These are phyloP conservation scores for Cupressus sempervirens DNA, from an alignment of 75 land plant genomes.

Conservation along the genomic window DNA sequence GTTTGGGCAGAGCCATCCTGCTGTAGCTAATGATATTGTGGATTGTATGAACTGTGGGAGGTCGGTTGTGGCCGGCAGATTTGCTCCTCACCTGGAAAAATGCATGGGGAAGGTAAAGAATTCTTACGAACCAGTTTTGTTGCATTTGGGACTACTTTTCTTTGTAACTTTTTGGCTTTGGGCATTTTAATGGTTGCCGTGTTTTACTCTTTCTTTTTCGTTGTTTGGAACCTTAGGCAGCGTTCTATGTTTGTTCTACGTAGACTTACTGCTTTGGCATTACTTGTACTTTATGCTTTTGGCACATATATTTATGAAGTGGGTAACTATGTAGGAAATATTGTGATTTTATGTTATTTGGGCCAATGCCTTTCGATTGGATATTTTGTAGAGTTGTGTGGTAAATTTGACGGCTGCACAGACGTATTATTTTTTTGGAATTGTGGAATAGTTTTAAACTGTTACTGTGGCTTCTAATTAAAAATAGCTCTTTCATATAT, in stretches of 20 bases:
- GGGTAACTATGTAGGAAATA: background rate
- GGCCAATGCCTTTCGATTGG: background rate
- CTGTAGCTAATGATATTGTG: slow-evolving; percentile 71
- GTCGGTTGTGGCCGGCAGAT: slow-evolving; percentile 78
- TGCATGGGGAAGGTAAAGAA: slow-evolving; percentile 97
- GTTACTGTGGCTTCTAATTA: too few relatives aligned
- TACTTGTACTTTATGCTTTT: background rate
- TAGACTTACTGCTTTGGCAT: background rate
- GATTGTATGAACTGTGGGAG: slow-evolving; percentile 93
- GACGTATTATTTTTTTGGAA: too few relatives aligned
- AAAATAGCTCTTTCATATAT: too few relatives aligned
- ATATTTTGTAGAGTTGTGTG: too few relatives aligned
- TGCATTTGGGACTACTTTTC: background rate
- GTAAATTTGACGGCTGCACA: too few relatives aligned
- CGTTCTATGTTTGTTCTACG: background rate
- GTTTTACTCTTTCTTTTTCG: background rate
- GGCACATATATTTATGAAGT: too few relatives aligned
- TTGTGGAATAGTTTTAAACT: too few relatives aligned
- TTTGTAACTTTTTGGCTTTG: background rate
- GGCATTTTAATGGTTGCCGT: background rate
- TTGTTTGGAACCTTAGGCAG: background rate
- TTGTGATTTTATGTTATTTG: background rate
- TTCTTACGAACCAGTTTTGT: background rate
- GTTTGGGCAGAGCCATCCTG: slow-evolving; percentile 88
- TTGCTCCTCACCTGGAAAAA: slow-evolving; percentile 97